Conservation (phyloP, 441 rosid species). For the Erysimum pusillum region DNA sequence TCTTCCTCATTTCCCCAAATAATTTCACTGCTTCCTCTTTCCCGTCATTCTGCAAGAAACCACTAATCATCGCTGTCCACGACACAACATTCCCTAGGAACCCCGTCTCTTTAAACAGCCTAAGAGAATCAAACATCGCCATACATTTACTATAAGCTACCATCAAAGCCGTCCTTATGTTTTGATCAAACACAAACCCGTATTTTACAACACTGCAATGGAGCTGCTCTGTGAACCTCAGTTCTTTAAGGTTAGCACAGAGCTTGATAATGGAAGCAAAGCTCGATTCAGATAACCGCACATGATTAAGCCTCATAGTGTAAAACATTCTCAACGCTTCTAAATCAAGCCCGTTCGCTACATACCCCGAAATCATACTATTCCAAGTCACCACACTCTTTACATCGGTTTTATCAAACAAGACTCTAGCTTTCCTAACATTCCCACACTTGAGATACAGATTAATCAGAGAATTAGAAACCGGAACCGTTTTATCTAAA, state of each 20-base stretch:
- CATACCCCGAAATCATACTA: slow-evolving; percentile 64
- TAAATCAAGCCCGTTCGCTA: slow-evolving; percentile 54
- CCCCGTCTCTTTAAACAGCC: slow-evolving; percentile 49
- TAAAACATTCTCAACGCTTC: slow-evolving; percentile 61
- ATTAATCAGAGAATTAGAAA: slow-evolving; percentile 65
- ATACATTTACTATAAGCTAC: slow-evolving; percentile 61
- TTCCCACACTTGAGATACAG: slow-evolving; percentile 60
- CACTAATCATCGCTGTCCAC: slow-evolving; percentile 70
- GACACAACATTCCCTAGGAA: slow-evolving; percentile 55
- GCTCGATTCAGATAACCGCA: slow-evolving; percentile 54
- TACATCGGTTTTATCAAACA: slow-evolving; percentile 56
- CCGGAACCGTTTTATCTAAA: slow-evolving; percentile 49
- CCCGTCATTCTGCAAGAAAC: slow-evolving; percentile 62
- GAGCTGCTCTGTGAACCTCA: slow-evolving; percentile 60
- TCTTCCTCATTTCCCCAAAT: slow-evolving; percentile 59
- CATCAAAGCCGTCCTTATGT: slow-evolving; percentile 60
- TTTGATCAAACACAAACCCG: slow-evolving; percentile 56
- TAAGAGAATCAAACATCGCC: slow-evolving; percentile 56
- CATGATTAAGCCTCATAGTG: slow-evolving; percentile 57
- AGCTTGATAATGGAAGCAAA: slow-evolving; percentile 62
- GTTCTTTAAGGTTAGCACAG: slow-evolving; percentile 58
- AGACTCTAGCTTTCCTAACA: slow-evolving; percentile 53
- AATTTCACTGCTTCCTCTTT: slow-evolving; percentile 53
- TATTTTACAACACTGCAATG: slow-evolving; percentile 58
- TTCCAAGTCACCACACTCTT: slow-evolving; percentile 72